Conservation (phyloP, 169 alveolate species). For the Plasmodium ovale region DNA sequence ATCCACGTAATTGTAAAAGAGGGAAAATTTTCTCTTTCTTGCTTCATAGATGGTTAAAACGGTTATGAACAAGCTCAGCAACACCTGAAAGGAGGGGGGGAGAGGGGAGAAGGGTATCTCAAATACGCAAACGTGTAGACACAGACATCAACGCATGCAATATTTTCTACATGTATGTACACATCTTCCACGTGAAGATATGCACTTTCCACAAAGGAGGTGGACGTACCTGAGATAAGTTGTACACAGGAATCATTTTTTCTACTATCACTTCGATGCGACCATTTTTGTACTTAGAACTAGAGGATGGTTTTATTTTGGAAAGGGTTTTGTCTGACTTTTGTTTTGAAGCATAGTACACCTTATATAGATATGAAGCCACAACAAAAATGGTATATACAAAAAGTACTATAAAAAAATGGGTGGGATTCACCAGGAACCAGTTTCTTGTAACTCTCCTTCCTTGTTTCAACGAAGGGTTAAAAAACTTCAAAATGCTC, state of each 20-base stretch:
- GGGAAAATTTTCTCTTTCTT: constrained; percentile 23
- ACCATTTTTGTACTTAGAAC: background rate
- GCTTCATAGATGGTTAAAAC: constrained; percentile 28
- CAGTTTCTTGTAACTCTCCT: constrained; percentile 48
- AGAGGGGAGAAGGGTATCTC: background rate
- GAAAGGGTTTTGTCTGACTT: constrained; percentile 7
- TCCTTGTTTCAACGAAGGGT: constrained; percentile 30
- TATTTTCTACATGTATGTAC: background rate
- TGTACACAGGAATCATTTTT: constrained; percentile 33
- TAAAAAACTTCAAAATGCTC: constrained; percentile 33
- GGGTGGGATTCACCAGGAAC: constrained; percentile 60
- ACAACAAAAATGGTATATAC: constrained; percentile 16
- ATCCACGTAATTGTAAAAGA: constrained; percentile 30
- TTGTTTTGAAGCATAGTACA: constrained; percentile 1
- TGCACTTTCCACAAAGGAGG: too few species aligned
- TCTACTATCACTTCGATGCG: background rate
- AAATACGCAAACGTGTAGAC: background rate
- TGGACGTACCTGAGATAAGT: constrained; percentile 22
- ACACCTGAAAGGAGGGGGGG: constrained; percentile 6
- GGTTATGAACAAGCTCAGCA: constrained; percentile 24
- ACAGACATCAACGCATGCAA: too few species aligned
- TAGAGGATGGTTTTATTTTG: constrained; percentile 12
- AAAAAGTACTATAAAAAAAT: constrained; percentile 39
- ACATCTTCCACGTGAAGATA: background rate
- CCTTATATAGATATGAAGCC: constrained; percentile 21